A percentile compares a stretch with the other conserved stretches of the same genome.
Evolutionary conservation across 257 asterid genomes (phyloP).

Genomic region (Solanum bulbocastanum): DNA sequence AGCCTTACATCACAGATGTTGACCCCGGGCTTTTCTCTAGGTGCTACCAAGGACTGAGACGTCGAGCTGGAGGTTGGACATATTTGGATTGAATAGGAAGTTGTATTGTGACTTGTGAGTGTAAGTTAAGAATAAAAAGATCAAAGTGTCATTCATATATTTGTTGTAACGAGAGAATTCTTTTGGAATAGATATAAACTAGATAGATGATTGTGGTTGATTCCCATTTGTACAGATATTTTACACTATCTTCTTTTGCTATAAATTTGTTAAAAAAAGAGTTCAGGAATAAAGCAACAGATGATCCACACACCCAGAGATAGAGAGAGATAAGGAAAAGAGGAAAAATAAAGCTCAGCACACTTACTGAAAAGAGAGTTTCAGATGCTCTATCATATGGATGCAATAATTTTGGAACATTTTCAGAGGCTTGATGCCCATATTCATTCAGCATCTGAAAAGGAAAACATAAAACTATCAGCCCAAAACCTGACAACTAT

Average conservation of each 20-base stretch:
- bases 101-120: background rate
- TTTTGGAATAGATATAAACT: background rate
- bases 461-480: slow-evolving; percentile 1
- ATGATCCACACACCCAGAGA: background rate
- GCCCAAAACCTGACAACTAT: background rate
- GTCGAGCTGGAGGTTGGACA: background rate
- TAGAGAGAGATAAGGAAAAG: background rate
- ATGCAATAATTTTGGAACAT: slow-evolving; percentile 62
- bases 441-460: slow-evolving; percentile 43
- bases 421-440: slow-evolving; percentile 31
- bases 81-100: background rate
- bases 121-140: background rate
- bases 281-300: background rate
- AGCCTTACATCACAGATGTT: background rate
- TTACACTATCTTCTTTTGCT: background rate
- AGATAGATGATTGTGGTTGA: background rate
- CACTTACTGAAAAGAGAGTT: slow-evolving; percentile 76
- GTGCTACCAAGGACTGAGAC: background rate
- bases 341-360: background rate
- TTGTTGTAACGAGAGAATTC: background rate
- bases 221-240: background rate
- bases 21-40: background rate
- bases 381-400: slow-evolving; percentile 92
- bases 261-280: background rate
- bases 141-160: background rate